A percentile compares a stretch with the other conserved stretches of the same genome.
Conservation (phyloP, 176 grass and related monocot genomes). For the Zoysia japonica region DNA sequence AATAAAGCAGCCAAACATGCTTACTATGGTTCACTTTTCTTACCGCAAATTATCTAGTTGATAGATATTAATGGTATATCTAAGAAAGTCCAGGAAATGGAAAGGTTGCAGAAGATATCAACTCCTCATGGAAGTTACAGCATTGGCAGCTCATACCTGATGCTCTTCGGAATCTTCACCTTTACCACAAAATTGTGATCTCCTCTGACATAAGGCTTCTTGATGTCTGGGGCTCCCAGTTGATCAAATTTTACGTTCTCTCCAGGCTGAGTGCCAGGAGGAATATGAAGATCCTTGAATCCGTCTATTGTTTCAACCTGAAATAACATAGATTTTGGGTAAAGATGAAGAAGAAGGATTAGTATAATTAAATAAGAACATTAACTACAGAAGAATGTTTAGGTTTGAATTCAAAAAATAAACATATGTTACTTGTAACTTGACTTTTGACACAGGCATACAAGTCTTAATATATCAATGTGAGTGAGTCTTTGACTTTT, state of each 20-base stretch:
- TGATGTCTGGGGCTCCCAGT: conserved; percentile 74
- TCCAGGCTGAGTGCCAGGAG: conserved; percentile 84
- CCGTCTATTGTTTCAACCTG: conserved; percentile 92
- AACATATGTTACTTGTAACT: neutral
- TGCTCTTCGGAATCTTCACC: conserved; percentile 72
- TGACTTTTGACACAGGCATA: neutral
- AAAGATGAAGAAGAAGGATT: conserved; percentile 13
- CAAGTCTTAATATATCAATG: conserved; percentile 9
- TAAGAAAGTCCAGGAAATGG: neutral
- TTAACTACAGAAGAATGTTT: neutral
- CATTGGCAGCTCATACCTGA: conserved; percentile 56
- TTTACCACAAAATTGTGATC: conserved; percentile 81
- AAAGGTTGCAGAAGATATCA: conserved; percentile 6
- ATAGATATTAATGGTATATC: neutral
- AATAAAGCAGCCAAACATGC: neutral
- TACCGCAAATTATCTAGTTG: conserved; percentile 1
- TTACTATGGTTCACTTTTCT: neutral
- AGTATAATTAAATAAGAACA: conserved; percentile 1
- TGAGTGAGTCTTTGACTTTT: neutral
- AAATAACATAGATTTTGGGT: conserved; percentile 36
- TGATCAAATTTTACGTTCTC: conserved; percentile 62
- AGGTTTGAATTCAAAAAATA: conserved; percentile 10
- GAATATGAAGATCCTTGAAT: conserved; percentile 69
- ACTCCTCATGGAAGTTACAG: neutral
- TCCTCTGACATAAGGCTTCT: conserved; percentile 62